These are phyloP conservation scores for Epichloe amarillans DNA, from an alignment of 2,329 filamentous ascomycete species.

Conservation along the genomic window DNA sequence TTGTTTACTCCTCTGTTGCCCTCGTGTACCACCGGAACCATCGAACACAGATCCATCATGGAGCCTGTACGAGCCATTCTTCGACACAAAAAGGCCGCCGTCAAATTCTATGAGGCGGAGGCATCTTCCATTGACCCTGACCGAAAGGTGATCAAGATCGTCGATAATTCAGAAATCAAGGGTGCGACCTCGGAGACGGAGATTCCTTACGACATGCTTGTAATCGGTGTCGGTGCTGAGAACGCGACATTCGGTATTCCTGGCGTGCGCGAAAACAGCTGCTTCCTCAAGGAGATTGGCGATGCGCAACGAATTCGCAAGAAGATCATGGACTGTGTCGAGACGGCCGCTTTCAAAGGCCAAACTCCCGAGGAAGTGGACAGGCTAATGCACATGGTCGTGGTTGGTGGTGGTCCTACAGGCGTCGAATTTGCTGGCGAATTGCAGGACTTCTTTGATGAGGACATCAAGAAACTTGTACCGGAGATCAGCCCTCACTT, in stretches of 20 bases:
- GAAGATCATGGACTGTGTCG: conserved; percentile 99
- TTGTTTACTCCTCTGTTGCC: conserved; percentile 95
- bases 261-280: conserved; percentile 86
- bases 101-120: conserved; percentile 97
- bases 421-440: conserved; percentile 98
- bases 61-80: conserved; percentile 94
- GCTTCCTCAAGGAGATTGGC: conserved; percentile 96
- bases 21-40: conserved; percentile 91
- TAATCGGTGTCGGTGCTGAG: conserved; percentile 92
- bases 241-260: conserved; percentile 98
- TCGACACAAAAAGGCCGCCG: conserved; percentile 82
- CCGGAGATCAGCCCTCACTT: conserved; percentile 92
- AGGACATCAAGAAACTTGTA: conserved; percentile 95
- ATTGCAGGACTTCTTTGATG: conserved; percentile 96
- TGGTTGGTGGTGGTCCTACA: conserved; percentile 83
- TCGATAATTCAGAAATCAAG: conserved; percentile 87
- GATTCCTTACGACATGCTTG: conserved; percentile 95
- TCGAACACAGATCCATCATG: conserved; percentile 99
- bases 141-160: conserved; percentile 76
- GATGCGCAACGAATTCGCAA: conserved; percentile 95
- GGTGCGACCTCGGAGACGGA: conserved; percentile 71
- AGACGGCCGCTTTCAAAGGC: conserved; percentile 97
- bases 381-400: conserved; percentile 96
- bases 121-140: conserved; percentile 90
- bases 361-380: conserved; percentile 79